Conservation (phyloP, 495 filamentous ascomycete species). For the Cercophora newfieldiana region DNA sequence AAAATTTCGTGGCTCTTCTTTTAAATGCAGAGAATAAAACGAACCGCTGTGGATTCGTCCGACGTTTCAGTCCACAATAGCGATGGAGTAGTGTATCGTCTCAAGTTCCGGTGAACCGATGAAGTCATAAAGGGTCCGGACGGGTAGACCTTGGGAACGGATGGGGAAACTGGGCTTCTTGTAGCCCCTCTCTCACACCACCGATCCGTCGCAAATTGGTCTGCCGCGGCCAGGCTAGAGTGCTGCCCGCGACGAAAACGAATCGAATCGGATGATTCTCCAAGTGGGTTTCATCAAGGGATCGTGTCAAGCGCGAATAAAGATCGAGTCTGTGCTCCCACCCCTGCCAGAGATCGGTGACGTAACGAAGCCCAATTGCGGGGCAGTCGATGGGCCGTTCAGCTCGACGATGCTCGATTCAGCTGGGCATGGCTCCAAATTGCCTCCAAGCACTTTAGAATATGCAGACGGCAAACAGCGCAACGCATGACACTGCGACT, state of each 20-base stretch:
- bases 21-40: not conserved
- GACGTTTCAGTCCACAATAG: not conserved
- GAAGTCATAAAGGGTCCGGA: not conserved
- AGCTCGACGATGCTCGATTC: slow-evolving; percentile 1
- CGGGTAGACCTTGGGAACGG: not conserved
- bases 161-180: slow-evolving; percentile 2
- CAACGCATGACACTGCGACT: not conserved
- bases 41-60: not conserved
- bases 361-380: not conserved
- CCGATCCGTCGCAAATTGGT: not conserved
- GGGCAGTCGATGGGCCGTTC: not conserved
- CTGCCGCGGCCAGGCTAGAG: not conserved
- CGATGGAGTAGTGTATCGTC: not conserved
- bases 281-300: slow-evolving; percentile 9
- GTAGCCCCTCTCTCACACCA: not conserved
- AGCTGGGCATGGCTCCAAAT: not conserved
- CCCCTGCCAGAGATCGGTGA: slow-evolving; percentile 10
- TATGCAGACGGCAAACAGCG: not conserved
- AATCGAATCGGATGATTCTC: slow-evolving; percentile 7
- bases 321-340: slow-evolving; percentile 11
- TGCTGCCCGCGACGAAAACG: not conserved
- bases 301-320: slow-evolving; percentile 7
- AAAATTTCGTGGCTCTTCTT: not conserved
- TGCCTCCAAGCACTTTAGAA: not conserved
- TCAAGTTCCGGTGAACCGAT: not conserved